Conservation (phyloP, 1,139 yeast genomes). For the Kodamaea derodonti region DNA sequence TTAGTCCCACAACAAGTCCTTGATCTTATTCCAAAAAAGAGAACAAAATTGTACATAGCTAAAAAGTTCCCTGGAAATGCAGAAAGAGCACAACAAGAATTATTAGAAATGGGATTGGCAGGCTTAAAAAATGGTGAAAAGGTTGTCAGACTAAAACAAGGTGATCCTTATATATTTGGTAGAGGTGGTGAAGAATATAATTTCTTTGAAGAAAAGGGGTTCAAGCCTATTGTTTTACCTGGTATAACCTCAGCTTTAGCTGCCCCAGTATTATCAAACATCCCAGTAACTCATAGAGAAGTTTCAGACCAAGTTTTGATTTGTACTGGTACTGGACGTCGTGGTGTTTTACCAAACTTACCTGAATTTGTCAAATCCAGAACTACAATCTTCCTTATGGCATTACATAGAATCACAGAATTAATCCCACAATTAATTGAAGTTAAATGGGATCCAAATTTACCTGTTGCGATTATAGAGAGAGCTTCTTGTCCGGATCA, state of each 20-base stretch:
- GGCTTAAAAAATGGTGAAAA: constrained; percentile 62
- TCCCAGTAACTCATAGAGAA: constrained; percentile 90
- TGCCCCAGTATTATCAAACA: constrained; percentile 79
- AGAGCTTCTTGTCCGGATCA: constrained; percentile 94
- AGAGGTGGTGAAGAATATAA: constrained; percentile 92
- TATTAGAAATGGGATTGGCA: constrained; percentile 64
- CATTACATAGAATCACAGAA: constrained; percentile 75
- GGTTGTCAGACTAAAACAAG: constrained; percentile 90
- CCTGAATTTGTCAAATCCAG: constrained; percentile 72
- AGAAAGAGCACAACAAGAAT: constrained; percentile 85
- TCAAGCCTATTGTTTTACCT: constrained; percentile 68
- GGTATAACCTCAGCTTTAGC: constrained; percentile 91
- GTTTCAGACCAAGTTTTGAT: constrained; percentile 90
- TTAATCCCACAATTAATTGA: constrained; percentile 55
- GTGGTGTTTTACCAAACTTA: constrained; percentile 73
- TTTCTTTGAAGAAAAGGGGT: constrained; percentile 67
- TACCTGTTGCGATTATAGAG: constrained; percentile 85
- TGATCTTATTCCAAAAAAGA: constrained; percentile 66
- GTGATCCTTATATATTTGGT: constrained; percentile 96
- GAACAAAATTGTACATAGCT: constrained; percentile 78
- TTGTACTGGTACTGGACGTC: constrained; percentile 93
- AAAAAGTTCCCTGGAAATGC: constrained; percentile 97
- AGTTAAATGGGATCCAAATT: constrained; percentile 62
- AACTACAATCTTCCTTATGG: constrained; percentile 88
- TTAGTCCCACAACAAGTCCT: constrained; percentile 86